Evolutionary conservation across 345 rosid genomes (phyloP).

Genomic region (Orychophragmus violaceus): DNA sequence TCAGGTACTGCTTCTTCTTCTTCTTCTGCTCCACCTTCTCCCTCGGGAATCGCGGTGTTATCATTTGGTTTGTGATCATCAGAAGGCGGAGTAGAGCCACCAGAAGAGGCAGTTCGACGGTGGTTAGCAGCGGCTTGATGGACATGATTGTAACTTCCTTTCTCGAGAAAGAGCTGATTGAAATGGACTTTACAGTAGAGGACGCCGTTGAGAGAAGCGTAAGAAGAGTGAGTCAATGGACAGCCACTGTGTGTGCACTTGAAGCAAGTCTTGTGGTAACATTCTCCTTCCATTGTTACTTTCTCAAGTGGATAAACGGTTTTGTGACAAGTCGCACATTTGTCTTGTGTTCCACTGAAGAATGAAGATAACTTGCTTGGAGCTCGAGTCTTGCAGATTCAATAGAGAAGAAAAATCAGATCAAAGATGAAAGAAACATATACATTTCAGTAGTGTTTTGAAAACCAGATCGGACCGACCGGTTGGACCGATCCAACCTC

Average conservation of each 20-base stretch:
- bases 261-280: conserved; percentile 89
- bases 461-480: too few relatives aligned
- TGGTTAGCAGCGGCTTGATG: conserved; percentile 76
- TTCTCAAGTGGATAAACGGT: conserved; percentile 96
- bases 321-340: conserved; percentile 74
- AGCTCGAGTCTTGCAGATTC: conserved; percentile 49
- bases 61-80: conserved; percentile 28
- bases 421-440: neutral
- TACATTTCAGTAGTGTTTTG: neutral
- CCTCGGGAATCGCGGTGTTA: neutral
- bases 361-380: conserved; percentile 76
- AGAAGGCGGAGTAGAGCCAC: conserved; percentile 40
- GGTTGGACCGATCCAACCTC: too few relatives aligned
- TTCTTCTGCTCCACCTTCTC: conserved; percentile 12
- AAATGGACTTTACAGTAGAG: conserved; percentile 96
- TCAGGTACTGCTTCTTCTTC: conserved; percentile 16
- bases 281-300: conserved; percentile 79
- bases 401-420: neutral
- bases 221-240: conserved; percentile 81
- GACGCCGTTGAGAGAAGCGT: conserved; percentile 83
- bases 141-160: conserved; percentile 81
- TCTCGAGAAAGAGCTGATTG: conserved; percentile 91
- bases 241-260: conserved; percentile 88
- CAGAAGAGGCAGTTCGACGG: conserved; percentile 44
- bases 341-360: conserved; percentile 95